These are phyloP conservation scores for Magnolia changhungtana DNA, from an alignment of 164 flowering plant genomes.

Conservation along the genomic window DNA sequence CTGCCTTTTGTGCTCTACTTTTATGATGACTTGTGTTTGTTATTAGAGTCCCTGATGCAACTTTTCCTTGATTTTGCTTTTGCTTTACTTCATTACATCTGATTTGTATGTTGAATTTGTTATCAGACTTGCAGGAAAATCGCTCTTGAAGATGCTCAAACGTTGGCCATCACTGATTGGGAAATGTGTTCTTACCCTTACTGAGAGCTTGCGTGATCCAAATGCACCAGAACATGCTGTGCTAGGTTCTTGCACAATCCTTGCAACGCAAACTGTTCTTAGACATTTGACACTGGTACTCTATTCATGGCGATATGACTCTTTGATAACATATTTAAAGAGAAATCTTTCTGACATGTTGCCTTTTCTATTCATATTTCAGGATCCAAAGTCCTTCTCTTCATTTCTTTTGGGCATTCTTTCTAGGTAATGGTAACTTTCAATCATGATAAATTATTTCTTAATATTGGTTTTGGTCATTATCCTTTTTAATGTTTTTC, in stretches of 20 bases:
- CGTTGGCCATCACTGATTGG: constrained; percentile 84
- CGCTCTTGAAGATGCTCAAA: constrained; percentile 80
- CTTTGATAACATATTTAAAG: constrained; percentile 9
- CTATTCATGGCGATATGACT: constrained; percentile 2
- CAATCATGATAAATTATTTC: not conserved
- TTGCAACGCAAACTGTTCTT: constrained; percentile 74
- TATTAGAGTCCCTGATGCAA: not conserved
- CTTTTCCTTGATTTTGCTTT: too few species aligned
- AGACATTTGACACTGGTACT: constrained; percentile 83
- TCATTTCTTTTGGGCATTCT: constrained; percentile 80
- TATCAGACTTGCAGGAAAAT: constrained; percentile 81
- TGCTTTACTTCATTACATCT: not conserved
- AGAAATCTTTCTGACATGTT: constrained; percentile 19
- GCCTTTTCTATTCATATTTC: constrained; percentile 18
- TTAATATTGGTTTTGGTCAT: not conserved
- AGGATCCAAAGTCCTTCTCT: constrained; percentile 77
- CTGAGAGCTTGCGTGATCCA: constrained; percentile 56
- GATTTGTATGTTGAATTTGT: constrained; percentile 19
- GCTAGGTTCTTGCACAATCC: constrained; percentile 84
- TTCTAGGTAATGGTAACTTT: constrained; percentile 50
- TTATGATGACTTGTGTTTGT: not conserved
- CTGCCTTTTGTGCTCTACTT: too few species aligned
- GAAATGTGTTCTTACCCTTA: constrained; percentile 68
- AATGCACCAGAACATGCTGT: constrained; percentile 74
- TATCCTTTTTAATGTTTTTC: not conserved